Evolutionary conservation across 2,329 filamentous ascomycete species (phyloP), one percentile per base, ranked within the genome.

Genomic region (Botrytis squamosa): DNA sequence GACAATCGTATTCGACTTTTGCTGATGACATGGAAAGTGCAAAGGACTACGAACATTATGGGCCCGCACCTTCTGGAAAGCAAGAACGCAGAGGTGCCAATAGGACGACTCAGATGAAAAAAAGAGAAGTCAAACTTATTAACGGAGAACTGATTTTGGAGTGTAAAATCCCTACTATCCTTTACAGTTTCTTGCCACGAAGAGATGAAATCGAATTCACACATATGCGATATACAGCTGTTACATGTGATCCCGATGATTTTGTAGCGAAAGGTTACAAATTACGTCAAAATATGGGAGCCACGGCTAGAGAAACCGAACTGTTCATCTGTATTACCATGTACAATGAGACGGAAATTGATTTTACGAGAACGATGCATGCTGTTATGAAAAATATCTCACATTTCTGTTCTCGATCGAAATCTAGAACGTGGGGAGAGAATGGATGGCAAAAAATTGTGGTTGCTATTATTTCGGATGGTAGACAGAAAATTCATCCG

Each of bases 361-460:
- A 94, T 81, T 99, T 99, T 79, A 98, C 96, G 10, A 90, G 96
- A 65, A 99, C 96, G 0, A 98, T 99, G 95, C 94, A 98, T 82
- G 96, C 95, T 72, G 93, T 99, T 73, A 97, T 99, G 93, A 94
- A 97, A 82, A 99, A 99, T 82, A 95, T 99, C 79, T 91, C 93
- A 22, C 96, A 98, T 82, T 98, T 99, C 83, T 99, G 96, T 85
- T 94, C 92, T 33, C 91, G 96, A 71, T 92, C 91, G 72, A 95
- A 96, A 82, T 97, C 94, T 9, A 90, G 96, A 74, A 98, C 95
- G 0, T 99, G 96, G 96, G 97, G 96, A 57, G 97, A 97, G 78
- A 90, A 93, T 71, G 96, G 96, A 7, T 99, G 96, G 96, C 94
- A 99, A 84, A 99, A 99, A 86, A 98, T 99, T 80, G 96, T 99